Conservation (phyloP, 305 asterid genomes). For the Petunia hybrid region DNA sequence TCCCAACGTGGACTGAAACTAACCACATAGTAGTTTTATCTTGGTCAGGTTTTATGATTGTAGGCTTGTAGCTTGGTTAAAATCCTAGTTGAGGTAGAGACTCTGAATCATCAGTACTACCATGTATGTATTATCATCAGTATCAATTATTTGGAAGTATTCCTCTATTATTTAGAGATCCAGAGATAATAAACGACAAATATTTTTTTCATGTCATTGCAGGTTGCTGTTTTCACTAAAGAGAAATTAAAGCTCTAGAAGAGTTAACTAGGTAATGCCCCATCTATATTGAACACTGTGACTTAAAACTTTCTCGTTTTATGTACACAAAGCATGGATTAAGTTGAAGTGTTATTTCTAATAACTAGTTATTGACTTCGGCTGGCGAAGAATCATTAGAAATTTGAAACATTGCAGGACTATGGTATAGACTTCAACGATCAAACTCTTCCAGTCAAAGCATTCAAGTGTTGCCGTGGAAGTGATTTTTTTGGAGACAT, state of each 20-base stretch:
- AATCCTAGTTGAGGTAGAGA: slow-evolving; percentile 65
- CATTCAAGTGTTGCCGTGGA: slow-evolving; percentile 52
- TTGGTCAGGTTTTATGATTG: slow-evolving; percentile 54
- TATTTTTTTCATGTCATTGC: slow-evolving; percentile 33
- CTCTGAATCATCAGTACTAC: slow-evolving; percentile 62
- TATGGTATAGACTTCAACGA: slow-evolving; percentile 55
- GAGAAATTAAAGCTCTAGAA: slow-evolving; percentile 55
- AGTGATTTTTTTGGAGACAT: slow-evolving; percentile 52
- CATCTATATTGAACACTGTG: not conserved
- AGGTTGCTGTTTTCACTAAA: slow-evolving; percentile 62
- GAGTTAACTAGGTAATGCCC: slow-evolving; percentile 58
- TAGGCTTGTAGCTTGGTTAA: slow-evolving; percentile 63
- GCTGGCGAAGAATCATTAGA: not conserved
- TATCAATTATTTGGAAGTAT: not conserved
- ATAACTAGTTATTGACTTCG: not conserved
- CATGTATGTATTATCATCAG: slow-evolving; percentile 44
- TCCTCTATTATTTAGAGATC: slow-evolving; percentile 10
- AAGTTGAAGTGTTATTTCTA: not conserved
- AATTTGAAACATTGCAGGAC: slow-evolving; percentile 47
- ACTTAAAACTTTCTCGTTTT: not conserved
- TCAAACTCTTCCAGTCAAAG: slow-evolving; percentile 43
- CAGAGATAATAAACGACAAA: not conserved
- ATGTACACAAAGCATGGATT: not conserved
- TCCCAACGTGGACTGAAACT: not conserved
- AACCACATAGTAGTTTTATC: slow-evolving; percentile 5